These are phyloP conservation scores for Aspergillus funiculosus DNA, from an alignment of 495 filamentous ascomycete genomes.

Conservation along the genomic window DNA sequence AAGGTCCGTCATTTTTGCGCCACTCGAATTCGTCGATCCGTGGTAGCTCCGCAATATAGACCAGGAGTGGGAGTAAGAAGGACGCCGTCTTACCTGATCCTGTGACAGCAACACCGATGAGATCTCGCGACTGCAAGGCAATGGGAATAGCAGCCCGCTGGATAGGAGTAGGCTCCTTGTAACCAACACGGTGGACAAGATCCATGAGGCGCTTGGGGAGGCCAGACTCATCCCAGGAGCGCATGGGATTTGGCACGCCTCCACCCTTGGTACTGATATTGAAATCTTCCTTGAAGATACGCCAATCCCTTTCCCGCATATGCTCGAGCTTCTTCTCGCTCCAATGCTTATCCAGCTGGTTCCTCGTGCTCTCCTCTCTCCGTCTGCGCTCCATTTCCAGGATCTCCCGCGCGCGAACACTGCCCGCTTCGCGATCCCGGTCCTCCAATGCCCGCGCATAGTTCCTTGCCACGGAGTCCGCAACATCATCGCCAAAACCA, in stretches of 20 bases:
- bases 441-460: slow-evolving; percentile 75
- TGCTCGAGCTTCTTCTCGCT: slow-evolving; percentile 91
- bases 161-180: slow-evolving; percentile 87
- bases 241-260: slow-evolving; percentile 92
- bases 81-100: slow-evolving; percentile 98
- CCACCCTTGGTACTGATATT: slow-evolving; percentile 92
- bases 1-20: slow-evolving; percentile 88
- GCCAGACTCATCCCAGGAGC: slow-evolving; percentile 82
- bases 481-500: slow-evolving; percentile 74
- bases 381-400: slow-evolving; percentile 81
- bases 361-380: slow-evolving; percentile 68
- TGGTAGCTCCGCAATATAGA: slow-evolving; percentile 91
- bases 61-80: slow-evolving; percentile 89
- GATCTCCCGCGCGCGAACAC: slow-evolving; percentile 68
- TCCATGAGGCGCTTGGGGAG: slow-evolving; percentile 77
- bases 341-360: slow-evolving; percentile 85
- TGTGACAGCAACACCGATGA: slow-evolving; percentile 96
- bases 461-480: slow-evolving; percentile 60
- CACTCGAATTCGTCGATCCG: slow-evolving; percentile 72
- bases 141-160: slow-evolving; percentile 95
- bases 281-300: slow-evolving; percentile 99
- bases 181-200: slow-evolving; percentile 79
- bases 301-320: slow-evolving; percentile 98
- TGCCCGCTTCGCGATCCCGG: slow-evolving; percentile 75
- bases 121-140: slow-evolving; percentile 83